Percentiles rank a stretch among this genome's conserved stretches.
Conservation (phyloP, 805 yeast species). For the Zygosaccharomyces bisporus region DNA sequence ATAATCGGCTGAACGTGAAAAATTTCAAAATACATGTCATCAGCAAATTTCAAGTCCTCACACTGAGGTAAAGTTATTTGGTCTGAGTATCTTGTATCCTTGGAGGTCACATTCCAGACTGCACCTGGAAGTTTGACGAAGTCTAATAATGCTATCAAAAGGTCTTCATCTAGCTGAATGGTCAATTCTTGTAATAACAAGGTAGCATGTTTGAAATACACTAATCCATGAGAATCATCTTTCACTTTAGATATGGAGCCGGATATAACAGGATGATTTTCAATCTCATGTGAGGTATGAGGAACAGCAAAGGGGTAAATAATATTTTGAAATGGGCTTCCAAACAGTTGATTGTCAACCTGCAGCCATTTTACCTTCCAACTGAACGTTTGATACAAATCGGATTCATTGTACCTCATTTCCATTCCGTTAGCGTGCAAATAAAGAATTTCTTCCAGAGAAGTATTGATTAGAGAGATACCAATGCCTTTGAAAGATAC, state of each 20-base stretch:
- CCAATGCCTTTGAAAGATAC: conserved; percentile 83
- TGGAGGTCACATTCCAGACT: conserved; percentile 53
- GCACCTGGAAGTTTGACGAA: conserved; percentile 81
- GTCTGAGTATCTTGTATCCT: conserved; percentile 55
- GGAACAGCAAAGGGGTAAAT: conserved; percentile 89
- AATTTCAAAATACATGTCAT: conserved; percentile 87
- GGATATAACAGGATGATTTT: conserved; percentile 85
- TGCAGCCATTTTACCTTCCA: conserved; percentile 91
- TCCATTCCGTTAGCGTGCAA: conserved; percentile 80
- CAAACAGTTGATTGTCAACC: conserved; percentile 85
- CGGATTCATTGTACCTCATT: conserved; percentile 75
- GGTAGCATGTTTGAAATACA: conserved; percentile 88
- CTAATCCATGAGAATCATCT: conserved; percentile 87
- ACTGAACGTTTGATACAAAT: conserved; percentile 73
- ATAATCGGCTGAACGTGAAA: conserved; percentile 90
- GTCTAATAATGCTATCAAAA: conserved; percentile 74
- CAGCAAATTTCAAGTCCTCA: conserved; percentile 46
- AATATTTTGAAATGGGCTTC: conserved; percentile 83
- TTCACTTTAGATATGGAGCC: conserved; percentile 79
- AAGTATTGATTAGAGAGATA: conserved; percentile 70
- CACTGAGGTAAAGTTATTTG: conserved; percentile 72
- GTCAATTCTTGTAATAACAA: conserved; percentile 85
- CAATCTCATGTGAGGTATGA: conserved; percentile 75
- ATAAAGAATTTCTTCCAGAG: conserved; percentile 75
- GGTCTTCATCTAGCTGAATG: conserved; percentile 90